Evolutionary conservation across 208 protist species (phyloP), one percentile per base, ranked within the genome.

Genomic region (Crithidia thermophila): DNA sequence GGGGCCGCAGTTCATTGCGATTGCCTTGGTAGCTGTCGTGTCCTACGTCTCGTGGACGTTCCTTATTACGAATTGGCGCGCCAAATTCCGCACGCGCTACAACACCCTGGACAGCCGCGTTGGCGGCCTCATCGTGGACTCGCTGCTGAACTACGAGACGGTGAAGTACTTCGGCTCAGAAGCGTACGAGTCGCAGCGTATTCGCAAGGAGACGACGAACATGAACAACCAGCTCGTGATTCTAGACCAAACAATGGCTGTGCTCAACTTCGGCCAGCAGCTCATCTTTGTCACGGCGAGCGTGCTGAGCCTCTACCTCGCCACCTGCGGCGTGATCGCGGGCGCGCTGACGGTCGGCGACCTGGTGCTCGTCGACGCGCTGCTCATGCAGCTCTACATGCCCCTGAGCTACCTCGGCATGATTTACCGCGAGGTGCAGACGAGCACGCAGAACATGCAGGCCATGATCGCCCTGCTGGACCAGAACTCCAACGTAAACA

Each of bases 401-500:
- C 98, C 98, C n/a, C 88, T 99, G n/a, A 98, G 97, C 73, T 98
- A 90, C 69, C 85, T 99, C 28, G 98, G 98, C 55, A 97, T 95
- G 70, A 91, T 98, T 34, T 99, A 98, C 75, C 84, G 98, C 27
- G 93, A 97, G 67, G 74, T 98, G 13, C 90, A 96, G 61, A 84
- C 91, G 39, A 91, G 93, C 21, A 91, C 96, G 37, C 95, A 96
- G 67, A 98, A 98, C 68, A 98, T 98, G 92, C 92, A 98, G 79
- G 87, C 88, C 25, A 94, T 98, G 90, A 94, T 98, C 30, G 75
- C 73, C 7, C 79, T 98, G 43, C 75, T 97, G 20, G 84, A 96
- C 64, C 69, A 88, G 51, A 31, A 81, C 37, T 76, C 56, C 6
- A 51, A 43, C 51, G 70, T 95, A 43, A 81, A 39, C 28, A 84